phyloP scores from a whole-genome alignment of 768 basidiomycete species.

The Tulasnella sp. region DNA sequence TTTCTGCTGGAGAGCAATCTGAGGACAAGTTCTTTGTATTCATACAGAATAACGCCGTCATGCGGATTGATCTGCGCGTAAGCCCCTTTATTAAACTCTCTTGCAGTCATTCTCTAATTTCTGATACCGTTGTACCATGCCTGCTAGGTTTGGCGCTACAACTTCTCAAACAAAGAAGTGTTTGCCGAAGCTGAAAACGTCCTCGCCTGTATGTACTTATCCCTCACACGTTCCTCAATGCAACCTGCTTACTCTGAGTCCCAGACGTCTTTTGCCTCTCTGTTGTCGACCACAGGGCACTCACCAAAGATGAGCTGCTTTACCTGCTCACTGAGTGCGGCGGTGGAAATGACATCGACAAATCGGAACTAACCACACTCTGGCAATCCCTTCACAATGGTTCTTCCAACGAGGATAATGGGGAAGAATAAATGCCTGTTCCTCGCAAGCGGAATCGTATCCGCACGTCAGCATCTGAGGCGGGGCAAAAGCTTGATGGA shows the following conservation, averaged over 20 bases:
- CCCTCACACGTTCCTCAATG: not conserved
- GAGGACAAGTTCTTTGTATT: conserved; percentile 21
- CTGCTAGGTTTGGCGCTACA: conserved; percentile 15
- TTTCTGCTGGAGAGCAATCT: conserved; percentile 11
- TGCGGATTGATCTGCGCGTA: conserved; percentile 19
- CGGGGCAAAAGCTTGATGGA: too few relatives aligned
- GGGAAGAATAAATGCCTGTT: too few relatives aligned
- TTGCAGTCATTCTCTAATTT: not conserved
- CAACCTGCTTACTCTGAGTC: not conserved
- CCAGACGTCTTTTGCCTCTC: conserved; percentile 17
- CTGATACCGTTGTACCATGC: not conserved
- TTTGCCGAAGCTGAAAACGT: conserved; percentile 11
- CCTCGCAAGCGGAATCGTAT: too few relatives aligned
- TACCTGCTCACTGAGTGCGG: conserved; percentile 17
- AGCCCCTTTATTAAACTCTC: not conserved
- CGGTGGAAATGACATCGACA: not conserved
- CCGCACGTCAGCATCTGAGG: too few relatives aligned
- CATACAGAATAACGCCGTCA: conserved; percentile 19
- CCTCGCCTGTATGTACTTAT: not conserved
- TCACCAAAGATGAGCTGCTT: conserved; percentile 12
- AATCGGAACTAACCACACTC: not conserved
- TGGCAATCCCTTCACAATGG: not conserved
- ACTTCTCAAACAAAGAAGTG: conserved; percentile 1
- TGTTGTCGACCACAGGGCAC: conserved; percentile 14
- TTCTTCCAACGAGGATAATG: not conserved